Percentiles rank a stretch among this genome's conserved stretches.
phyloP scores from a whole-genome alignment of 495 filamentous ascomycete species.

The Hypoxylon perforatum region DNA sequence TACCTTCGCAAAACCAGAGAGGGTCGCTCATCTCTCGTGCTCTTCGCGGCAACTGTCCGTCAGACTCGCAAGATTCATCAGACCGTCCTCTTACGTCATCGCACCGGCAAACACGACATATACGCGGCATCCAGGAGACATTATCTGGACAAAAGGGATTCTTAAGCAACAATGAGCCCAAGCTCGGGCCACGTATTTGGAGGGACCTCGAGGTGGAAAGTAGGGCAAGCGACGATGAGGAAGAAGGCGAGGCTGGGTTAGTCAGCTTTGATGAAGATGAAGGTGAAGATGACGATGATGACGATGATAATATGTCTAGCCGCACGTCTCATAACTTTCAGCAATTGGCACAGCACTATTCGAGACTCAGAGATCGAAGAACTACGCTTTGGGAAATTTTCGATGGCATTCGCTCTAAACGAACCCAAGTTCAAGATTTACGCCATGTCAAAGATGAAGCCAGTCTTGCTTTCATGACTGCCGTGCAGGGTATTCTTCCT shows the following conservation, averaged over 20 bases:
- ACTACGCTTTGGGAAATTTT: slow-evolving; percentile 33
- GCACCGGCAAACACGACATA: slow-evolving; percentile 10
- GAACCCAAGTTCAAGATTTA: slow-evolving; percentile 33
- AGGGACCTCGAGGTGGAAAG: slow-evolving; percentile 15
- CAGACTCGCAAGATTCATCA: slow-evolving; percentile 14
- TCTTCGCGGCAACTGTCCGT: slow-evolving; percentile 17
- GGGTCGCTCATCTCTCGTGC: slow-evolving; percentile 36
- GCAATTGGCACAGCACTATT: slow-evolving; percentile 31
- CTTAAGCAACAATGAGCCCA: neutral
- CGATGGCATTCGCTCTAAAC: slow-evolving; percentile 30
- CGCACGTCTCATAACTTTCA: slow-evolving; percentile 23
- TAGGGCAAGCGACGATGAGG: slow-evolving; percentile 30
- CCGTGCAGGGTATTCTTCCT: slow-evolving; percentile 35
- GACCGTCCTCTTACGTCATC: slow-evolving; percentile 9
- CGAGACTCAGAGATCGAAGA: slow-evolving; percentile 33
- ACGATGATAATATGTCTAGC: slow-evolving; percentile 17
- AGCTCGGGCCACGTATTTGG: slow-evolving; percentile 13
- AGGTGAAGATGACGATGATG: slow-evolving; percentile 1
- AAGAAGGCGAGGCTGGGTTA: slow-evolving; percentile 8
- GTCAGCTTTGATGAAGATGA: slow-evolving; percentile 15
- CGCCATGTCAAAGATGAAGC: slow-evolving; percentile 41
- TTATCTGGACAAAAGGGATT: slow-evolving; percentile 2
- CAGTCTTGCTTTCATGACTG: slow-evolving; percentile 43
- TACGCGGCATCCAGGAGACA: slow-evolving; percentile 22
- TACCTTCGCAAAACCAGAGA: slow-evolving; percentile 19